Base-by-base conservation (phyloP, 2,329 filamentous ascomycete genomes). In the Lomentospora prolificans region DNA sequence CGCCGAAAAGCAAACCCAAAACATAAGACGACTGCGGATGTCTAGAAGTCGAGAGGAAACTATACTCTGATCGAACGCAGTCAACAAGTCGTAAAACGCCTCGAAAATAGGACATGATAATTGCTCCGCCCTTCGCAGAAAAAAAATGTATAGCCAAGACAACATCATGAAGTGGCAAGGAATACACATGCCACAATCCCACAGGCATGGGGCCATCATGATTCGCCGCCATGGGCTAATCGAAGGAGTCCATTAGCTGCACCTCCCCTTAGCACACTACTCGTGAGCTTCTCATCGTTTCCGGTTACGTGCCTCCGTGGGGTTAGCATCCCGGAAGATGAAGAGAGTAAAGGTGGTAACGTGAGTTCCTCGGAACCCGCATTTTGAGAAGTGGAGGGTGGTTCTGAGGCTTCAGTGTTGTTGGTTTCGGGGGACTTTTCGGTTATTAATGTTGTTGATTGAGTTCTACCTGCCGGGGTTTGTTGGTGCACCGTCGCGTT, bases 161-260 rank as follows among this genome's bases (percentile, higher is more conserved):
- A n/a, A n/a, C n/a, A n/a, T n/a, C n/a, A n/a, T n/a, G n/a, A 33
- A 33, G 6, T 7, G 30, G 6, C 30, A 33, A 33, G 30, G 12
- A 33, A 33, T 33, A 33, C 6, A 33, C 30, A n/a, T n/a, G n/a
- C n/a, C n/a, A n/a, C n/a, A n/a, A n/a, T n/a, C n/a, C n/a, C n/a
- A n/a, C n/a, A n/a, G n/a, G n/a, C n/a, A 14, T 9, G 22, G 19
- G 9, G 9, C 19, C 9, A 30, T 53, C 36, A 54, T n/a, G 36
- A 44, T 9, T 48, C 44, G 44, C 24, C 39, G 8, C 64, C 62
- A 57, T 67, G 65, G 22, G 70, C 67, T 25, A 82, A 65, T 58
- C 74, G 76, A 58, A 82, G 61, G 60, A 84, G 63, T 6, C 76
- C 79, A 62, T 74, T 76, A 10, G 74, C 78, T 7, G 78, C 79